A percentile compares a stretch with the other conserved stretches of the same genome.
Conservation (phyloP, 1,284 basidiomycete species). For the Pseudozyma sp. region DNA sequence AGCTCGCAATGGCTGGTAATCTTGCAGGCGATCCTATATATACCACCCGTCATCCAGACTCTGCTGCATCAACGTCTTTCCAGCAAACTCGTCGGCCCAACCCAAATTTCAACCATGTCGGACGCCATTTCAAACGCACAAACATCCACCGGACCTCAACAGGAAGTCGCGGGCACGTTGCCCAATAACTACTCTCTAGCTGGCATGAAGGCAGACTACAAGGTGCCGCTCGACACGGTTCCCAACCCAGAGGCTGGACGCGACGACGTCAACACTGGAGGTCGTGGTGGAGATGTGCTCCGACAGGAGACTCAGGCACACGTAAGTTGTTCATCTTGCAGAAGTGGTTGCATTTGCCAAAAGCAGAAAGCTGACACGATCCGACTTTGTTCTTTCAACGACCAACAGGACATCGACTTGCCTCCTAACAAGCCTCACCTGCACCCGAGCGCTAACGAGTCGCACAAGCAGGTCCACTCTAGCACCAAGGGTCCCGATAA, state of each 20-base stretch:
- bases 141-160: constrained; percentile 30
- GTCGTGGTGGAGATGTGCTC: constrained; percentile 30
- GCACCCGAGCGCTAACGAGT: constrained; percentile 33
- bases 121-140: constrained; percentile 28
- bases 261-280: constrained; percentile 40
- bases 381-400: not conserved
- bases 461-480: constrained; percentile 31
- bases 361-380: not conserved
- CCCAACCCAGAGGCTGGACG: constrained; percentile 36
- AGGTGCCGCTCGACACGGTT: constrained; percentile 17
- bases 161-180: constrained; percentile 31
- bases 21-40: too few relatives aligned
- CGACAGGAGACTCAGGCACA: constrained; percentile 25
- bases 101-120: not conserved
- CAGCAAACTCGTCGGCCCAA: not conserved
- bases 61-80: not conserved
- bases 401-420: constrained; percentile 35
- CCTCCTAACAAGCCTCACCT: constrained; percentile 36
- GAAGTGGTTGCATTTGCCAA: too few relatives aligned
- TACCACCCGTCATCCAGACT: too few relatives aligned
- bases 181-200: constrained; percentile 42
- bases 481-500: constrained; percentile 33
- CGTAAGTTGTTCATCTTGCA: constrained; percentile 14
- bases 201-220: constrained; percentile 35
- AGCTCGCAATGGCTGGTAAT: too few relatives aligned